phyloP scores from a whole-genome alignment of 345 rosid genomes.

The Lumnitzera racemosa region DNA sequence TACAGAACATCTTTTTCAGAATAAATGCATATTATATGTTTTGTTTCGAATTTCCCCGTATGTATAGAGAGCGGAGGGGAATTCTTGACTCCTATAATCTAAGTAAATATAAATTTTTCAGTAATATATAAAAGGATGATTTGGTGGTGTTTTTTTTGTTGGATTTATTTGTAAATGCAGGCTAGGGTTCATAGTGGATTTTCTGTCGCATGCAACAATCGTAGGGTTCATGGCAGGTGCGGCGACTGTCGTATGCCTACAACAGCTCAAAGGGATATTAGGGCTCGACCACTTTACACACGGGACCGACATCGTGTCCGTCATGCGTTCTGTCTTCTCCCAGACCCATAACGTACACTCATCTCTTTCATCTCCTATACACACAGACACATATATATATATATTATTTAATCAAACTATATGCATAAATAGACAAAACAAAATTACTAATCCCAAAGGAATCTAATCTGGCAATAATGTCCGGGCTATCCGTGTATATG shows the following conservation, averaged over 20 bases:
- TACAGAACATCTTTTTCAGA: too few species aligned
- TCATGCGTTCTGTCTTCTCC: slow-evolving; percentile 62
- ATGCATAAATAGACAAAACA: too few species aligned
- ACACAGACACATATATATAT: background rate
- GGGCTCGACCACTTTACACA: slow-evolving; percentile 72
- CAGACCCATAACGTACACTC: slow-evolving; percentile 53
- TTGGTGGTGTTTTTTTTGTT: too few species aligned
- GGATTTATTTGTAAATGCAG: slow-evolving; percentile 22
- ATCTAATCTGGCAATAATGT: too few species aligned
- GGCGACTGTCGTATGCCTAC: slow-evolving; percentile 80
- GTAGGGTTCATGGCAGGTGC: slow-evolving; percentile 98
- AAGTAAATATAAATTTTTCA: background rate
- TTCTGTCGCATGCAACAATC: slow-evolving; percentile 84
- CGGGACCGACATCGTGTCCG: slow-evolving; percentile 63
- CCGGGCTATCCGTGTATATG: too few species aligned
- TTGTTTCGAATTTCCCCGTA: too few species aligned
- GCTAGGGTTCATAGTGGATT: slow-evolving; percentile 89
- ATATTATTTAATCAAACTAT: background rate
- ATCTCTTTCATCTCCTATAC: background rate
- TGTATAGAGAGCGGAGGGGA: too few species aligned
- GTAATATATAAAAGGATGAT: background rate
- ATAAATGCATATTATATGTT: too few species aligned
- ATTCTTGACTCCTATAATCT: too few species aligned
- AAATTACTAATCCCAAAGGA: too few species aligned
- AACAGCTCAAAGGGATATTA: slow-evolving; percentile 75